These are phyloP conservation scores for Ophiostoma triangulosporum DNA, from an alignment of 2,329 filamentous ascomycete species.

Conservation along the genomic window DNA sequence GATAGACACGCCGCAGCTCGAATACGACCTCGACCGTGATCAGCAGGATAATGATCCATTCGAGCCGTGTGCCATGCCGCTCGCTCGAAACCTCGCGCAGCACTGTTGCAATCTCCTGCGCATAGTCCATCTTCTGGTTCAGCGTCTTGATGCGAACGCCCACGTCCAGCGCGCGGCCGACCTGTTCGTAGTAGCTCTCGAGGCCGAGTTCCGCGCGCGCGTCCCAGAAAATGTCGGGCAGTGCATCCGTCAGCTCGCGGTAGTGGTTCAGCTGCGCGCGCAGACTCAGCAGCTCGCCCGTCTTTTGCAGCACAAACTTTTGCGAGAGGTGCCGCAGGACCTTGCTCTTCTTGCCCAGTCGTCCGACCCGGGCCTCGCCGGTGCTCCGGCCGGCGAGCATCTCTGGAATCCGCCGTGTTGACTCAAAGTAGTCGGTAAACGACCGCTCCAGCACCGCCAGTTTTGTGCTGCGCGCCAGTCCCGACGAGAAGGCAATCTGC, in stretches of 20 bases:
- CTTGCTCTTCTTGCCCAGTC: neutral
- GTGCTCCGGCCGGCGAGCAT: slow-evolving; percentile 48
- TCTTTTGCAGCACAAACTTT: slow-evolving; percentile 79
- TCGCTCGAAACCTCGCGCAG: slow-evolving; percentile 80
- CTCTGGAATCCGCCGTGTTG: slow-evolving; percentile 68
- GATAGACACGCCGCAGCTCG: slow-evolving; percentile 60
- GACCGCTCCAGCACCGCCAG: slow-evolving; percentile 80
- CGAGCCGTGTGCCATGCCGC: slow-evolving; percentile 73
- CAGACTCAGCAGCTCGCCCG: slow-evolving; percentile 77
- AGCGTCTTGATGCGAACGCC: slow-evolving; percentile 78
- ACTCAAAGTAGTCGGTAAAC: slow-evolving; percentile 72
- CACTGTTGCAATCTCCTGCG: slow-evolving; percentile 84
- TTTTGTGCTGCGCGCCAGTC: slow-evolving; percentile 83
- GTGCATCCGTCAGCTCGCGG: slow-evolving; percentile 85
- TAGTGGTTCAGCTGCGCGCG: slow-evolving; percentile 93
- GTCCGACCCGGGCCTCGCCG: neutral
- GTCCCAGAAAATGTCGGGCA: slow-evolving; percentile 97
- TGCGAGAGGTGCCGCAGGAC: slow-evolving; percentile 46
- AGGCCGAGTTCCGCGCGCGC: slow-evolving; percentile 74
- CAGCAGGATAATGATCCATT: slow-evolving; percentile 91
- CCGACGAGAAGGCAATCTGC: slow-evolving; percentile 93
- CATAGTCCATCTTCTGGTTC: slow-evolving; percentile 97
- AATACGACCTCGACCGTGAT: slow-evolving; percentile 89
- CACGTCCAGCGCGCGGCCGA: slow-evolving; percentile 80
- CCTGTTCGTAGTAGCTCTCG: slow-evolving; percentile 90